Base-by-base conservation (phyloP, 495 filamentous ascomycete species). In the Xylaria palmicola region DNA sequence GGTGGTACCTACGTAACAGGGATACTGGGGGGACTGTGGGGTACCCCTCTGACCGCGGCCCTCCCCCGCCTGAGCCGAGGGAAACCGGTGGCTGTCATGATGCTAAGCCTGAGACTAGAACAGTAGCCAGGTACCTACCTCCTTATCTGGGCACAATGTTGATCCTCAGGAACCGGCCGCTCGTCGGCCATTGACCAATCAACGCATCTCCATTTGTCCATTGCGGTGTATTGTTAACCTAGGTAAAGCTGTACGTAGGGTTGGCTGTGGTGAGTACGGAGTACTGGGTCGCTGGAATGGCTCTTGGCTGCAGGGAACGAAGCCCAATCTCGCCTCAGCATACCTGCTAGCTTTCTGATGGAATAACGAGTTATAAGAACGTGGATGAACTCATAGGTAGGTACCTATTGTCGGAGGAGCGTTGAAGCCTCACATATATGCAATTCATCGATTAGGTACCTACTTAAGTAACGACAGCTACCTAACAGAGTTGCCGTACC, bases 41-140 rank as follows among this genome's bases (percentile, higher is more conserved):
- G 20, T 27, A 30, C 39, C 48, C 36, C 48, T 49, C 50, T 47
- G 30, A 30, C 37, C 32, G 24, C 26, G 37, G n/a, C 6, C 15
- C 26, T 64, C 39, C 65, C 67, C 69, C 71, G 66, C 65, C 64
- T 69, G 34, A 71, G 68, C 69, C 69, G 69, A 71, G 64, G 66
- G 60, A 69, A 65, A 57, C 66, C 64, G 63, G 56, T 37, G 32
- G 48, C n/a, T 13, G 32, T n/a, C 13, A 34, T 12, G 17, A n/a
- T 12, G 41, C 55, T 44, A 54, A 27, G 15, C 57, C 43, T 49
- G n/a, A n/a, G n/a, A n/a, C n/a, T n/a, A n/a, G n/a, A n/a, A 26
- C 41, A 34, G 32, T 27, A 9, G 39, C 9, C 32, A 6, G n/a
- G 7, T 5, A 32, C 47, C 47, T 26, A 5, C 6, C 13, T 24